Conservation (phyloP, 2,329 filamentous ascomycete genomes). For the Pleomassaria siparia region DNA sequence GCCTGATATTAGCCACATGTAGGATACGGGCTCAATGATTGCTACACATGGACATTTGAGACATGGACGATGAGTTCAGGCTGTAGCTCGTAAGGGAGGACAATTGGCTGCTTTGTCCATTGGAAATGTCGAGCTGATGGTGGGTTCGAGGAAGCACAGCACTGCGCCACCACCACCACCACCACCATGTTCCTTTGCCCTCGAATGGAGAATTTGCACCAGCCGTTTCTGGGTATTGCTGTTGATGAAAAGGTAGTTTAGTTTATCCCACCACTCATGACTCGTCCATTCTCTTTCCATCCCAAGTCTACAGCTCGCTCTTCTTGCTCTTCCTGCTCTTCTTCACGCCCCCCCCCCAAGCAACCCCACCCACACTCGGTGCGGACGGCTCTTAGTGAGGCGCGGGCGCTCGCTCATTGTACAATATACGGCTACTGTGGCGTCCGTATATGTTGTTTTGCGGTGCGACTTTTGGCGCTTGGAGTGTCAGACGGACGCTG, state of each 20-base stretch:
- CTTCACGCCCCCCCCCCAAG: background rate
- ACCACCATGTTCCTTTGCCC: background rate
- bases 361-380: background rate
- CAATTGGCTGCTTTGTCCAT: conserved; percentile 9
- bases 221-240: background rate
- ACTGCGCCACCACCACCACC: conserved; percentile 8
- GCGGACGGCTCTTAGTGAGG: conserved; percentile 2
- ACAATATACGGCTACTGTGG: conserved; percentile 11
- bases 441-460: conserved; percentile 12
- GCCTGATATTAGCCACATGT: conserved; percentile 7
- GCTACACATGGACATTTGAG: background rate
- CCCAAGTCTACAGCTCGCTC: too few relatives aligned
- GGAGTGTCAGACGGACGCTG: background rate
- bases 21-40: background rate
- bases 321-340: too few relatives aligned
- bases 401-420: background rate
- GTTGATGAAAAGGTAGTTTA: background rate
- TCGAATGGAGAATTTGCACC: background rate
- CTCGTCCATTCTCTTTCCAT: background rate
- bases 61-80: conserved; percentile 11
- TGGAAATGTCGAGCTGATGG: background rate
- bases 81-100: conserved; percentile 5
- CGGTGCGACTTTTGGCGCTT: background rate
- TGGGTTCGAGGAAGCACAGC: conserved; percentile 4
- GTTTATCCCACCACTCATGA: background rate